phyloP scores from a whole-genome alignment of 345 rosid species.

The Combretum micranthum region DNA sequence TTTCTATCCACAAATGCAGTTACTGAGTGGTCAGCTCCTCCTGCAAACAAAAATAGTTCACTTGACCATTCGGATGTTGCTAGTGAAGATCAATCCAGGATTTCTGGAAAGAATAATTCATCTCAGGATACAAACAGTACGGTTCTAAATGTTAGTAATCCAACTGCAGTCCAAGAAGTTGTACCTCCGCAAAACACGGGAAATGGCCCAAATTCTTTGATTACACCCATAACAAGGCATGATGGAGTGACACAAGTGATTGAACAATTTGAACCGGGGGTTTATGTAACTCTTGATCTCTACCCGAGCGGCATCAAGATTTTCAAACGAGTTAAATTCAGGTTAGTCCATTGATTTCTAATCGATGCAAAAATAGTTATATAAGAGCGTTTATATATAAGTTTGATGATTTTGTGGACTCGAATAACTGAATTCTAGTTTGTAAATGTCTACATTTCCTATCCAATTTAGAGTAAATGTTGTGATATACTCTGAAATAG shows the following conservation, averaged over 20 bases:
- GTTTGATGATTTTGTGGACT: too few relatives aligned
- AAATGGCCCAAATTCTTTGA: conserved; percentile 18
- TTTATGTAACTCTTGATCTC: conserved; percentile 58
- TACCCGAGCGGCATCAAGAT: conserved; percentile 55
- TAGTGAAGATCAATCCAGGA: too few relatives aligned
- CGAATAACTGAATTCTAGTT: too few relatives aligned
- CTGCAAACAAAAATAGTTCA: neutral
- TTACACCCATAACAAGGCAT: conserved; percentile 17
- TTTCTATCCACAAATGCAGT: conserved; percentile 24
- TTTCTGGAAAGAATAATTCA: too few relatives aligned
- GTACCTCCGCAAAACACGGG: conserved; percentile 22
- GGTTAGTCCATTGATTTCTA: conserved; percentile 30
- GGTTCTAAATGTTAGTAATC: conserved; percentile 15
- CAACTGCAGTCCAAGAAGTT: conserved; percentile 18
- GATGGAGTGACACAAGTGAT: conserved; percentile 44
- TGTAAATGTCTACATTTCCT: too few relatives aligned
- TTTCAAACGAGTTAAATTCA: conserved; percentile 87
- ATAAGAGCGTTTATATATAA: too few relatives aligned
- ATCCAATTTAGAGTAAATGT: too few relatives aligned
- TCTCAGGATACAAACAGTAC: neutral
- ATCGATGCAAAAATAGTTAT: neutral
- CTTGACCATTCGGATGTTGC: too few relatives aligned
- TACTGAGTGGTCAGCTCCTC: conserved; percentile 26
- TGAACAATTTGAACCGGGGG: conserved; percentile 93
- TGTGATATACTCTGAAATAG: too few relatives aligned